A percentile compares a stretch with the other conserved stretches of the same genome.
These are phyloP conservation scores for Knoxia roxburghii DNA, from an alignment of 257 asterid species.

Conservation along the genomic window DNA sequence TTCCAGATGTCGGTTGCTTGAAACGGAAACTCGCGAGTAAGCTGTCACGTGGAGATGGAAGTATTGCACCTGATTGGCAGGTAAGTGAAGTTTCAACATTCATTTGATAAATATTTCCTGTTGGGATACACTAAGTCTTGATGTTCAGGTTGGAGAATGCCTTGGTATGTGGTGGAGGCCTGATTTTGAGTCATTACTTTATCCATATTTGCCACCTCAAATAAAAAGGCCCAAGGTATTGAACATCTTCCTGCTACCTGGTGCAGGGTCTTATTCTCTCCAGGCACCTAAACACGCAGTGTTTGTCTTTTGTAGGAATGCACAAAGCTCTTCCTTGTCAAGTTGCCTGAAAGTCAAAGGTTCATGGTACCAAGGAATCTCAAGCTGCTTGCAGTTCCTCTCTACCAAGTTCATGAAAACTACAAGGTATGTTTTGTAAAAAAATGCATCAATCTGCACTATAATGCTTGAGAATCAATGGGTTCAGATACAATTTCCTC, in stretches of 20 bases:
- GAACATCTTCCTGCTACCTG: background rate
- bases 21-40: slow-evolving; percentile 80
- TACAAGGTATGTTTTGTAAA: slow-evolving; percentile 38
- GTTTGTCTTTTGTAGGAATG: slow-evolving; percentile 60
- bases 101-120: background rate
- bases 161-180: slow-evolving; percentile 95
- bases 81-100: slow-evolving; percentile 22
- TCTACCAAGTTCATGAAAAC: slow-evolving; percentile 59
- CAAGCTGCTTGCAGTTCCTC: slow-evolving; percentile 74
- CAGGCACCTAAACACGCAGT: background rate
- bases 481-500: background rate
- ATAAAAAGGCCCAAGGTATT: slow-evolving; percentile 62
- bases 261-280: slow-evolving; percentile 11
- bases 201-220: slow-evolving; percentile 63
- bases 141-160: slow-evolving; percentile 69
- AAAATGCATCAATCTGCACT: background rate
- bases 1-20: slow-evolving; percentile 66
- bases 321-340: slow-evolving; percentile 74
- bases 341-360: slow-evolving; percentile 69
- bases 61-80: slow-evolving; percentile 74
- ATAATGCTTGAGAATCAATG: background rate
- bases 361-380: slow-evolving; percentile 65
- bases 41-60: slow-evolving; percentile 51
- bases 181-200: slow-evolving; percentile 50
- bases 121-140: slow-evolving; percentile 8